A percentile compares a stretch with the other conserved stretches of the same genome.
Conservation (phyloP, 106 monocot genomes). For the Agapanthus africanus region DNA sequence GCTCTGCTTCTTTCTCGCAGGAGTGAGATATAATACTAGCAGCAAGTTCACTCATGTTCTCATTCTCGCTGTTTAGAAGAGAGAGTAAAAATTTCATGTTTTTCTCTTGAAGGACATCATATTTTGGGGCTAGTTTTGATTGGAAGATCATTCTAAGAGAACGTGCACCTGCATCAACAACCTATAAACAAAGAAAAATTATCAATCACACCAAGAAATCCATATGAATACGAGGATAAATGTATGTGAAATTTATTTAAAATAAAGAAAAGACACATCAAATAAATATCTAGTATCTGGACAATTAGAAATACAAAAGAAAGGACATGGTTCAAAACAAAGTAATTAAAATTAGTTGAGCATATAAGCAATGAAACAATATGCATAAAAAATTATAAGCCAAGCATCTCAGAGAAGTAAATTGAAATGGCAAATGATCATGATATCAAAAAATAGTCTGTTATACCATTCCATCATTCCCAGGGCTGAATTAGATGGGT, state of each 20-base stretch:
- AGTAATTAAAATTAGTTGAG: neutral
- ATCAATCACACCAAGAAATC: neutral
- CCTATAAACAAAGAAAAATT: slow-evolving; percentile 44
- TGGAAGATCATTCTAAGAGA: slow-evolving; percentile 93
- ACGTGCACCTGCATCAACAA: slow-evolving; percentile 85
- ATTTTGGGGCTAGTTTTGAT: slow-evolving; percentile 83
- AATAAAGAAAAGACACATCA: neutral
- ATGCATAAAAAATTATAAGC: neutral
- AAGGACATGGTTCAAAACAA: neutral
- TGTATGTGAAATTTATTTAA: neutral
- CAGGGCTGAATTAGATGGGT: neutral
- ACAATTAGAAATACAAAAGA: neutral
- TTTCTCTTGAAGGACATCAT: slow-evolving; percentile 63
- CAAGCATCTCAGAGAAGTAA: neutral
- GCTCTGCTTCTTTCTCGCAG: slow-evolving; percentile 54
- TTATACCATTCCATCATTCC: neutral
- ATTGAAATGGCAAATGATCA: neutral
- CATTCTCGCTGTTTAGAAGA: slow-evolving; percentile 71
- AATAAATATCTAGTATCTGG: too few relatives aligned
- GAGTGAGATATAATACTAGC: slow-evolving; percentile 85
- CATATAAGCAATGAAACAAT: neutral
- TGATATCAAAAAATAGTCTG: neutral
- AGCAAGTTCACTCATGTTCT: slow-evolving; percentile 89
- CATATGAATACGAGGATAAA: neutral
- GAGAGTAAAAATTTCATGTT: slow-evolving; percentile 78